Evolutionary conservation across 768 basidiomycete genomes (phyloP).

Genomic region (Postia placenta): DNA sequence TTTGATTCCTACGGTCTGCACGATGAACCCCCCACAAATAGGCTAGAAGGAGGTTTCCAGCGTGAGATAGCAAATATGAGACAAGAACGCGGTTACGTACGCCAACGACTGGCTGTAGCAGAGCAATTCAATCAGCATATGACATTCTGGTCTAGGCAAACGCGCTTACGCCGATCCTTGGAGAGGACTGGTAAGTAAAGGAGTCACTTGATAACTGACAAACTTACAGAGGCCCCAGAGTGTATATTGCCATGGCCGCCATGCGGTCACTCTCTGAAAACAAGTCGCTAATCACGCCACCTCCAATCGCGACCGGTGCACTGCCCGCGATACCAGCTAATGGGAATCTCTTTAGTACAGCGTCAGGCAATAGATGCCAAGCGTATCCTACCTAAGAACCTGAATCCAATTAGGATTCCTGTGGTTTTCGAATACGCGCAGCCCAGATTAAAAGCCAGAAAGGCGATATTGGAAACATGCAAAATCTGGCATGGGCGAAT

Average conservation of each 20-base stretch:
- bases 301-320: conserved; percentile 22
- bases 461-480: conserved; percentile 58
- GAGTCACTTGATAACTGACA: too few relatives aligned
- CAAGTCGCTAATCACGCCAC: conserved; percentile 32
- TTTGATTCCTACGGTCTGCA: conserved; percentile 50
- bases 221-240: conserved; percentile 29
- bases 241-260: conserved; percentile 63
- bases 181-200: too few relatives aligned
- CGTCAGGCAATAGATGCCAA: neutral
- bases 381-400: conserved; percentile 36
- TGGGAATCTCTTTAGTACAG: neutral
- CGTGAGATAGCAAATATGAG: too few relatives aligned
- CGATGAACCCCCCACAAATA: conserved; percentile 58
- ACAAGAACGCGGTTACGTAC: too few relatives aligned
- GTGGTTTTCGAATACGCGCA: conserved; percentile 62
- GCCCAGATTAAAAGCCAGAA: conserved; percentile 39
- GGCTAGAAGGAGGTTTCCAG: conserved; percentile 57
- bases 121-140: too few relatives aligned
- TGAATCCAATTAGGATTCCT: conserved; percentile 52
- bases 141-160: too few relatives aligned
- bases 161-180: too few relatives aligned
- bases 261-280: conserved; percentile 56
- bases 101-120: conserved; percentile 57
- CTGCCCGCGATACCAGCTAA: conserved; percentile 41
- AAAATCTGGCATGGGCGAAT: conserved; percentile 37